Evolutionary conservation across 2,329 filamentous ascomycete species (phyloP).

Genomic region (Talaromyces atroroseus): DNA sequence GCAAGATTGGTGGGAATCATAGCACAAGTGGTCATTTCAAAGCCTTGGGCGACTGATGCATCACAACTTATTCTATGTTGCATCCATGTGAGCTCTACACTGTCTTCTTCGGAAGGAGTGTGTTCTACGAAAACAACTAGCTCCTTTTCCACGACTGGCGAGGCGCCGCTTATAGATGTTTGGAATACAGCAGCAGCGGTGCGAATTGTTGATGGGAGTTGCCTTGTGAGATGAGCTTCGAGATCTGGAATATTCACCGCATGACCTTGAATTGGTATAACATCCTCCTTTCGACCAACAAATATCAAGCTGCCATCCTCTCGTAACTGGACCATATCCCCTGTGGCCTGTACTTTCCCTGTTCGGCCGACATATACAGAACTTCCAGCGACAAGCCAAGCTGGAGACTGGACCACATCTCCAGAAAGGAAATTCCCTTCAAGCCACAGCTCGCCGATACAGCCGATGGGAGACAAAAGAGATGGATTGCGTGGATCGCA

Average conservation of each 20-base stretch:
- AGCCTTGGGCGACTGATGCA: constrained; percentile 12
- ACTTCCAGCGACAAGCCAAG: background rate
- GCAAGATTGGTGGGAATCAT: constrained; percentile 28
- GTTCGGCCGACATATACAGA: background rate
- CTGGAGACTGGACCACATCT: constrained; percentile 18
- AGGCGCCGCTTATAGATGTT: background rate
- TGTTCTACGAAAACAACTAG: constrained; percentile 30
- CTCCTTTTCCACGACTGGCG: background rate
- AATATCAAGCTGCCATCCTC: constrained; percentile 28
- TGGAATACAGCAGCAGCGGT: constrained; percentile 13
- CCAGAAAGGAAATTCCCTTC: constrained; percentile 36
- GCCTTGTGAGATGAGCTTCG: constrained; percentile 31
- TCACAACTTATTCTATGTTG: constrained; percentile 20
- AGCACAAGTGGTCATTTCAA: constrained; percentile 7
- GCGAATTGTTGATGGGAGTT: constrained; percentile 28
- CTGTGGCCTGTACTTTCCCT: constrained; percentile 25
- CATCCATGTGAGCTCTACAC: constrained; percentile 22
- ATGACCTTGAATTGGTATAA: constrained; percentile 32
- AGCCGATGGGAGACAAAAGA: constrained; percentile 38
- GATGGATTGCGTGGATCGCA: constrained; percentile 34
- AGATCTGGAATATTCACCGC: constrained; percentile 37
- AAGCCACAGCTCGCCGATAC: constrained; percentile 43
- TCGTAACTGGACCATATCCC: constrained; percentile 29
- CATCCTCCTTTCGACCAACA: constrained; percentile 28
- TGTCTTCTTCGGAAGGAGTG: constrained; percentile 20